Base-by-base conservation (phyloP, 2,329 filamentous ascomycete species). In the Colletotrichum plurivorum region DNA sequence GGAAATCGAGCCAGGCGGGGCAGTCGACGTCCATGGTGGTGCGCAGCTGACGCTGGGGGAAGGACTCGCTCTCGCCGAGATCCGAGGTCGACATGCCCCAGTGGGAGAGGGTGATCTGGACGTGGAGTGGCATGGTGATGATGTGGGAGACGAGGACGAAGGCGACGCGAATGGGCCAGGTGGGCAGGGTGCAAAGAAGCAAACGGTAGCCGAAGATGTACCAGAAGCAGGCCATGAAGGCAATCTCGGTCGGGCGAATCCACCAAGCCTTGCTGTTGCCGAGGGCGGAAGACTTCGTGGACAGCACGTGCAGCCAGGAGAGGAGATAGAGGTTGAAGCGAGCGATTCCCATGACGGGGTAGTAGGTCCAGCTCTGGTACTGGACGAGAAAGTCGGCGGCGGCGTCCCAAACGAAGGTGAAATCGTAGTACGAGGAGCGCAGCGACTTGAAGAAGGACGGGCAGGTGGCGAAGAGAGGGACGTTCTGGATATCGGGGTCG, bases 11-110 rank as follows among this genome's bases (percentile, higher is more conserved):
- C 91, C 91, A 93, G 25, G 84, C 81, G 0, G 91, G 91, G 78
- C 91, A 93, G 73, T 92, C 90, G 55, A 93, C 88, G 74, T 93
- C 91, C 90, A 93, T 92, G 27, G 90, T 93, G 3, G 91, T 93
- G 52, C 91, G 85, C 45, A 93, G 81, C 84, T 92, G 90, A 74
- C 89, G 89, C 80, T 92, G 90, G 0, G 90, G 84, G 75, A 93
- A 93, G 0, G 89, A 91, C 76, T 93, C 91, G 63, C 84, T 81
- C 54, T 88, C 85, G 68, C 90, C 90, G 2, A 92, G 83, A 71
- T 92, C 89, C 0, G 87, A 81, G 2, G 89, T 92, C 25, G 88
- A 89, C 90, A 93, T 93, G 69, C 88, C 91, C 84, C 91, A 93
- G 79, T 93, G 91, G 1, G 88, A 90, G 9, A 93, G 86, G 0